Base-by-base conservation (phyloP, 1,284 basidiomycete genomes). In the Erythrobasidium hasegawianum region DNA sequence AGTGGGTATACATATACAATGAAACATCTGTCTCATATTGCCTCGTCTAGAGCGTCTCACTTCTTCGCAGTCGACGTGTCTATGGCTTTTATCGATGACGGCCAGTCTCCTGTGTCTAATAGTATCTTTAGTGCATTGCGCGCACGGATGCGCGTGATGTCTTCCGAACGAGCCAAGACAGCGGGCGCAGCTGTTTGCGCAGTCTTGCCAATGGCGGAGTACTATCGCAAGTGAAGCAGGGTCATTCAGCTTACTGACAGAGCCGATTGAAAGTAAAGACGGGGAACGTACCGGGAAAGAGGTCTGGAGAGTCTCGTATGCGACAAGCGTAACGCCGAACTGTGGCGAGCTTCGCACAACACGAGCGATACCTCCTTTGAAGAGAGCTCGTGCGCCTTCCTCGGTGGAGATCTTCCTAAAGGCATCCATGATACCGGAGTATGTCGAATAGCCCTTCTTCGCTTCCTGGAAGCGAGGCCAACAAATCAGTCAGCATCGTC, bases 341-440 rank as follows among this genome's bases (percentile, higher is more conserved):
- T 80, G 79, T 18, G 80, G 80, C 22, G 75, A 76, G 59, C 88
- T 90, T 72, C 94, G 84, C 67, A 96, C 80, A 57, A 97, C 82
- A 72, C 94, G 89, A 49, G 95, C 95, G 27, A 89, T 83, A 57
- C 93, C 93, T 59, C 95, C 96, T 79, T 97, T 98, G 85, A 90
- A 98, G 70, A 98, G 81, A 9, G 96, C 95, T 53, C 80, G 82
- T 77, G 89, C 88, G 8, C 90, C 91, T 76, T 94, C 91, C 78
- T 94, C 90, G 16, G 38, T 58, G 43, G 38, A 22, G 71, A 98
- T 97, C 78, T 89, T 96, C 57, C 83, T 80, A 74, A 96, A 91
- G 26, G 91, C 94, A 79, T 99, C 93, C 14, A 81, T 77, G 54
- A 97, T 80, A 55, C 96, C 95, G 78, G 89, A 91, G 81, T 99